Evolutionary conservation across 129 eudicot species (phyloP).

Genomic region (Flaveria brownii): DNA sequence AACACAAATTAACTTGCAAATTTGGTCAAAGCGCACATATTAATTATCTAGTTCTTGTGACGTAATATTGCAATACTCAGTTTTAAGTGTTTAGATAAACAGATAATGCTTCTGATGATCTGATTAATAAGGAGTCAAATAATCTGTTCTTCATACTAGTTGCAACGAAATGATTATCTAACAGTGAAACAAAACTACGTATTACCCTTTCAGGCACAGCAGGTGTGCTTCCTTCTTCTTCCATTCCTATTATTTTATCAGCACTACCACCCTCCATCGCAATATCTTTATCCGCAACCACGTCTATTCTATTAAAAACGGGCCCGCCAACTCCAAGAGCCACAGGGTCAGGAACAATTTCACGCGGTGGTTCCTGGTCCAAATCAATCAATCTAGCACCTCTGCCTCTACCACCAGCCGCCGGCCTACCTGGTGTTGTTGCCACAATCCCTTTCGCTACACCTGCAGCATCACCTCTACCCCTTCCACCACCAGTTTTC

Average conservation of each 20-base stretch:
- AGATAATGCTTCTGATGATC: neutral
- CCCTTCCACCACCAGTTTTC: slow-evolving; percentile 81
- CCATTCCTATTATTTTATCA: slow-evolving; percentile 67
- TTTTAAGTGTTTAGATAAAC: neutral
- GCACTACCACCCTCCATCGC: slow-evolving; percentile 85
- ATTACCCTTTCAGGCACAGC: slow-evolving; percentile 87
- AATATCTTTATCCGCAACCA: slow-evolving; percentile 59
- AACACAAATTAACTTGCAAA: neutral
- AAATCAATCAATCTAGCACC: slow-evolving; percentile 80
- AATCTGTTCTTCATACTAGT: neutral
- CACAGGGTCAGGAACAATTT: slow-evolving; percentile 54
- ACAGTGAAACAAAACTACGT: neutral
- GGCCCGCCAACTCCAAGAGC: slow-evolving; percentile 58
- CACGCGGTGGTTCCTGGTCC: slow-evolving; percentile 76
- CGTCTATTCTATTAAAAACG: slow-evolving; percentile 51
- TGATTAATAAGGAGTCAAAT: neutral
- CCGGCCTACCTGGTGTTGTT: slow-evolving; percentile 47
- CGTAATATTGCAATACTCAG: neutral
- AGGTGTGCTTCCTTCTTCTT: slow-evolving; percentile 66
- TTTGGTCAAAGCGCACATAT: neutral
- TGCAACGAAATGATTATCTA: neutral
- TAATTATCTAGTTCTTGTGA: neutral
- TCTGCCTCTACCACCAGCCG: slow-evolving; percentile 67
- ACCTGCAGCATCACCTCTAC: slow-evolving; percentile 82
- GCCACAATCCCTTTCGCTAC: slow-evolving; percentile 66